Percentiles rank a stretch among this genome's conserved stretches.
These are phyloP conservation scores for Coleophoma eucalyptorum DNA, from an alignment of 2,329 filamentous ascomycete genomes.

Conservation along the genomic window DNA sequence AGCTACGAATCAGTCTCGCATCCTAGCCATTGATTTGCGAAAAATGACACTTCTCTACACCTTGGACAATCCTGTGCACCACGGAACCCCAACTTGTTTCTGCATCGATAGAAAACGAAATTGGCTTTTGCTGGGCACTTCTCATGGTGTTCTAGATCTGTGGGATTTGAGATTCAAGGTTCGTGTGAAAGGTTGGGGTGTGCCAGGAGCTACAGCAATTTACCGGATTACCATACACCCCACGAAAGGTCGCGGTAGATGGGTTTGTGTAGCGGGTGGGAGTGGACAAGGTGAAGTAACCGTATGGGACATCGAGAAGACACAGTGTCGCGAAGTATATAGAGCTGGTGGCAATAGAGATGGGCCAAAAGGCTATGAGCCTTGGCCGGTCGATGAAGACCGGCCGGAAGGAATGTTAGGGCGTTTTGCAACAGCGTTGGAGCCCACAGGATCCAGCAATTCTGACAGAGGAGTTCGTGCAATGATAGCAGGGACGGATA, in stretches of 20 bases:
- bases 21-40: constrained; percentile 81
- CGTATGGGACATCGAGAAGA: constrained; percentile 93
- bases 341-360: constrained; percentile 60
- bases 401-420: constrained; percentile 81
- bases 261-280: constrained; percentile 85
- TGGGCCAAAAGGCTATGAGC: constrained; percentile 64
- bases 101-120: constrained; percentile 81
- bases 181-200: constrained; percentile 81
- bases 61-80: constrained; percentile 83
- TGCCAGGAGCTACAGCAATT: constrained; percentile 76
- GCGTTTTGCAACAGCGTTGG: constrained; percentile 74
- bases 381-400: constrained; percentile 89
- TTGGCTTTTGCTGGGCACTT: constrained; percentile 89
- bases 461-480: constrained; percentile 69
- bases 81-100: constrained; percentile 89
- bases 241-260: constrained; percentile 71
- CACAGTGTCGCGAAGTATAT: constrained; percentile 84
- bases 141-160: constrained; percentile 86
- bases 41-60: constrained; percentile 80
- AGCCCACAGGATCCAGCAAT: constrained; percentile 50
- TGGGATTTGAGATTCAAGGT: constrained; percentile 97
- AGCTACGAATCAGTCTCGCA: constrained; percentile 79
- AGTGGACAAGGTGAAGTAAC: constrained; percentile 86
- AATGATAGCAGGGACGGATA: constrained; percentile 69
- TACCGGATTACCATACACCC: constrained; percentile 79